A percentile compares a stretch with the other conserved stretches of the same genome.
These are phyloP conservation scores for Agrocybe chaxingu DNA, from an alignment of 768 basidiomycete species.

Conservation along the genomic window DNA sequence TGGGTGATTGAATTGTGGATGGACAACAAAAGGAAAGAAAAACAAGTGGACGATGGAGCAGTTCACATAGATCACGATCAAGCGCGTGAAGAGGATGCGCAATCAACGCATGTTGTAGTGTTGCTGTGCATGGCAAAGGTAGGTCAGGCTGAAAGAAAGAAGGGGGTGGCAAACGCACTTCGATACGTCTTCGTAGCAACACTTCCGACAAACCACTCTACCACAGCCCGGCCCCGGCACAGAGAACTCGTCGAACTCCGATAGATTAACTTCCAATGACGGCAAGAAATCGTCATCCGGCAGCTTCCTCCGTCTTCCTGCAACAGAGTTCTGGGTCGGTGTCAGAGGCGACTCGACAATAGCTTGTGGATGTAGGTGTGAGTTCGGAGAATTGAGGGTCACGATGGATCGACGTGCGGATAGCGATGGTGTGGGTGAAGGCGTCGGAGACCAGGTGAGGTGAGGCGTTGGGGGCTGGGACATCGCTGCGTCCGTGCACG, in stretches of 20 bases:
- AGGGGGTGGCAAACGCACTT: conserved; percentile 25
- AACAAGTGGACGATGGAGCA: too few species aligned
- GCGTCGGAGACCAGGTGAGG: conserved; percentile 35
- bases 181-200: conserved; percentile 39
- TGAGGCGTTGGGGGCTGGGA: conserved; percentile 36
- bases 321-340: conserved; percentile 1
- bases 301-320: conserved; percentile 25
- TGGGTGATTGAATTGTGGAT: too few species aligned
- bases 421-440: conserved; percentile 24
- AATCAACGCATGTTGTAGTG: conserved; percentile 36
- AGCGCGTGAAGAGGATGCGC: conserved; percentile 20
- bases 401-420: conserved; percentile 29
- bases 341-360: conserved; percentile 1
- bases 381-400: conserved; percentile 24
- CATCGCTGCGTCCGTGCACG: conserved; percentile 33
- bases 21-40: too few species aligned
- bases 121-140: conserved; percentile 20
- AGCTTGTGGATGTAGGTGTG: conserved; percentile 14
- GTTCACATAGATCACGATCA: not conserved
- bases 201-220: conserved; percentile 38
- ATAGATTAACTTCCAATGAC: conserved; percentile 8
- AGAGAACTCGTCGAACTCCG: conserved; percentile 8
- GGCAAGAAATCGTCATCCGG: conserved; percentile 19
- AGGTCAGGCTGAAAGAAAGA: not conserved
- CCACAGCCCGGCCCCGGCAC: conserved; percentile 32